phyloP scores from a whole-genome alignment of 352 stramenopile genomes.

The Globisporangium yorkense region DNA sequence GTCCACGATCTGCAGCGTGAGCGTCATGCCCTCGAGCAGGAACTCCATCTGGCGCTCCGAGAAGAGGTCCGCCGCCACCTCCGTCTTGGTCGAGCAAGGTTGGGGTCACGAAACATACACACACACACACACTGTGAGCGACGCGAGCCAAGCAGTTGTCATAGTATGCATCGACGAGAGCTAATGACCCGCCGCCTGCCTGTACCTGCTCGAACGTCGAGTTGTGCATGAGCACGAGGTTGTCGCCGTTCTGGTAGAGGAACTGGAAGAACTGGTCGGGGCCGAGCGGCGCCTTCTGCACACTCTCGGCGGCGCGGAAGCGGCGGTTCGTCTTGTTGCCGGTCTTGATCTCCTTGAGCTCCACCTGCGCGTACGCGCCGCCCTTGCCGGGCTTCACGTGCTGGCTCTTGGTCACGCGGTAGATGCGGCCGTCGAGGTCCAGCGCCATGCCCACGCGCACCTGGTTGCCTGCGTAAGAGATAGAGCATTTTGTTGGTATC shows the following conservation, averaged over 20 bases:
- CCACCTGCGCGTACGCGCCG: conserved; percentile 71
- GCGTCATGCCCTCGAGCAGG: conserved; percentile 67
- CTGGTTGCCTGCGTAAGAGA: conserved; percentile 54
- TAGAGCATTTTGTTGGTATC: neutral
- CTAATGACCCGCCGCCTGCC: neutral
- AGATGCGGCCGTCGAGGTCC: conserved; percentile 80
- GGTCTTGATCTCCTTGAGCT: conserved; percentile 86
- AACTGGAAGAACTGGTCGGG: conserved; percentile 78
- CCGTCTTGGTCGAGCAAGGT: conserved; percentile 31
- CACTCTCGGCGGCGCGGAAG: conserved; percentile 74
- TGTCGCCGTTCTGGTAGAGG: conserved; percentile 71
- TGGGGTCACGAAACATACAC: neutral
- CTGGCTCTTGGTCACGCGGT: conserved; percentile 79
- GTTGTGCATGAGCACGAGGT: conserved; percentile 84
- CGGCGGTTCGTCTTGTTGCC: conserved; percentile 78
- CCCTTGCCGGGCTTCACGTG: conserved; percentile 84
- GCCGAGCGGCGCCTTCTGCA: conserved; percentile 70
- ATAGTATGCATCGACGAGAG: neutral
- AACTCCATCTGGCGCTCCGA: conserved; percentile 72
- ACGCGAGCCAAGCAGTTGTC: too few relatives aligned
- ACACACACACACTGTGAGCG: neutral
- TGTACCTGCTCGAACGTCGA: conserved; percentile 73
- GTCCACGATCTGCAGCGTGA: conserved; percentile 84
- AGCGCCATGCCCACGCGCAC: conserved; percentile 77
- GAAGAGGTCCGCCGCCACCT: conserved; percentile 66